Conservation (phyloP, 2,329 filamentous ascomycete species). For the Fusarium staphyleae region DNA sequence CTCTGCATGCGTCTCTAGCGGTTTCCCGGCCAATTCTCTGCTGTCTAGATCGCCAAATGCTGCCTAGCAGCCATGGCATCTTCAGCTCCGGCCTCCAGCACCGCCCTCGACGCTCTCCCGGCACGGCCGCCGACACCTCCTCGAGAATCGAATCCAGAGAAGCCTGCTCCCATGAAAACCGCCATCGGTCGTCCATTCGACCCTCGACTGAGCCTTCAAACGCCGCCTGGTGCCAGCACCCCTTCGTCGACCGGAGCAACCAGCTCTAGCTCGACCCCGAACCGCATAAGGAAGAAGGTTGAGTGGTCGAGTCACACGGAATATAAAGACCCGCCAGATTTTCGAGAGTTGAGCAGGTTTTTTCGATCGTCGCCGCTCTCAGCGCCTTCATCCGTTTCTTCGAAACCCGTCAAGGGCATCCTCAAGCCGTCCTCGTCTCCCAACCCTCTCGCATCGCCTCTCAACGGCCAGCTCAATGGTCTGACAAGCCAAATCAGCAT, state of each 20-base stretch:
- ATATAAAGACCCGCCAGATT: slow-evolving; percentile 61
- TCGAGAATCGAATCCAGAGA: slow-evolving; percentile 57
- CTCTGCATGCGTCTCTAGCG: slow-evolving; percentile 35
- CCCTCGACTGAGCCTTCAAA: slow-evolving; percentile 51
- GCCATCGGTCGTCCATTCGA: slow-evolving; percentile 50
- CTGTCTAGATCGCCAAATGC: slow-evolving; percentile 51
- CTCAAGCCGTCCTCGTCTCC: slow-evolving; percentile 72
- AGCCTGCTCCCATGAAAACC: slow-evolving; percentile 47
- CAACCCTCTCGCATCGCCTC: slow-evolving; percentile 52
- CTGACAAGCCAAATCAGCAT: slow-evolving; percentile 61
- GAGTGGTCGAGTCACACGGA: slow-evolving; percentile 65
- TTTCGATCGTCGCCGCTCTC: slow-evolving; percentile 52
- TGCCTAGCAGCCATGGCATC: slow-evolving; percentile 53
- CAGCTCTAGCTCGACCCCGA: slow-evolving; percentile 53
- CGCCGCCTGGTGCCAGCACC: slow-evolving; percentile 59
- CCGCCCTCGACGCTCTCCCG: slow-evolving; percentile 59
- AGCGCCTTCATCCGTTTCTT: slow-evolving; percentile 48
- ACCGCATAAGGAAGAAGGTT: slow-evolving; percentile 60
- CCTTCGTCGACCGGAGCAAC: slow-evolving; percentile 52
- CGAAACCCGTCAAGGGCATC: slow-evolving; percentile 69
- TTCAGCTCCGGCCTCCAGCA: slow-evolving; percentile 48
- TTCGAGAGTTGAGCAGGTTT: slow-evolving; percentile 48
- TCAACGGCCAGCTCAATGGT: slow-evolving; percentile 52
- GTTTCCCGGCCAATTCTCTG: slow-evolving; percentile 41
- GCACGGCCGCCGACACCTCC: slow-evolving; percentile 72